Conservation (phyloP, 1,139 yeast species). For the Nakaseomyces bracarensis region DNA sequence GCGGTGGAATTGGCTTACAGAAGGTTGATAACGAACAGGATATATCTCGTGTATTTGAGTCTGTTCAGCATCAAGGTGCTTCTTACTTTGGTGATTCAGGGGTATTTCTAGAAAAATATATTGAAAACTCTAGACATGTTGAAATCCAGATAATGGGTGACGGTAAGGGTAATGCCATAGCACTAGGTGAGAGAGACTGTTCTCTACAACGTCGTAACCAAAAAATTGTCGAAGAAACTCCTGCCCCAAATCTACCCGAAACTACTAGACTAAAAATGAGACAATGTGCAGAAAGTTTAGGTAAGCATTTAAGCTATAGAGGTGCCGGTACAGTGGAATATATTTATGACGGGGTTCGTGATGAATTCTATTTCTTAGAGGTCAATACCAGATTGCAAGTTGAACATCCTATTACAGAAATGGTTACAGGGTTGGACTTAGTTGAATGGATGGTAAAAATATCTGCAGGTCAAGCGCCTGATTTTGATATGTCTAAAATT, state of each 20-base stretch:
- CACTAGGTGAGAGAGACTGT: constrained; percentile 95
- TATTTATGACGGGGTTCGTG: constrained; percentile 76
- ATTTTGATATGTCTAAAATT: constrained; percentile 47
- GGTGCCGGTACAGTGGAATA: constrained; percentile 98
- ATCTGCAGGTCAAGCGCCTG: constrained; percentile 86
- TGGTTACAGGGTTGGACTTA: constrained; percentile 86
- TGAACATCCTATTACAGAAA: constrained; percentile 94
- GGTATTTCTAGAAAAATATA: constrained; percentile 87
- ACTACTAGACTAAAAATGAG: constrained; percentile 67
- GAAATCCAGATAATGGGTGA: constrained; percentile 96
- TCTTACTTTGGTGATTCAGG: constrained; percentile 93
- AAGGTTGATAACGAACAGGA: constrained; percentile 78
- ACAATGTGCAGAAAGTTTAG: constrained; percentile 77
- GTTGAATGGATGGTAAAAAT: constrained; percentile 94
- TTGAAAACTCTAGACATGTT: constrained; percentile 90
- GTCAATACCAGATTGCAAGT: constrained; percentile 96
- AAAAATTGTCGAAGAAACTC: constrained; percentile 93
- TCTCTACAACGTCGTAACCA: constrained; percentile 95
- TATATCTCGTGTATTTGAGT: constrained; percentile 72
- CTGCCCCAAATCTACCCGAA: constrained; percentile 88
- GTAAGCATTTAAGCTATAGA: constrained; percentile 72
- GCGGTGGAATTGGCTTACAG: constrained; percentile 97
- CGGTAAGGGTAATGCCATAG: constrained; percentile 84
- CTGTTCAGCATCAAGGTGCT: constrained; percentile 89
- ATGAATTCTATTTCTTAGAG: constrained; percentile 88